Base-by-base conservation (phyloP, 108 stramenopile genomes). In the Aureococcus anophagefferens region DNA sequence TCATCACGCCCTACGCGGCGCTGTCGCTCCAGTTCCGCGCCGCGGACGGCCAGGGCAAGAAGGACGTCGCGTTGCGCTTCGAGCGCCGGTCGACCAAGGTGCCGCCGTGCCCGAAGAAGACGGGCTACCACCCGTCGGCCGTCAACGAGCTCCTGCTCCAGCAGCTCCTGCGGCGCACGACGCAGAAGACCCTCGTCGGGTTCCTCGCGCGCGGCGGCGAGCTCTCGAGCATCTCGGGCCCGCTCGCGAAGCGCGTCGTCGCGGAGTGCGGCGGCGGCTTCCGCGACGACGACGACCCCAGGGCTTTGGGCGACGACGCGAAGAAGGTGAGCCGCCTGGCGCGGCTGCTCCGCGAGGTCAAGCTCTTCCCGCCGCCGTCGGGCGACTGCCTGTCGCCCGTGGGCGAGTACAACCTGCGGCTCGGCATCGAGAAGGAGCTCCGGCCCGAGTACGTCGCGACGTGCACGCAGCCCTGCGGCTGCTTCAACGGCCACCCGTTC, bases 341-440 rank as follows among this genome's bases (percentile, higher is more conserved):
- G 51, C 51, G 51, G 70, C 76, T 96, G 64, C 79, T 95, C 35
- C 76, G 89, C 33, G 86, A 81, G 30, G 81, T 89, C 7, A 76
- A 75, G 35, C 77, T 87, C 68, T 94, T 95, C 86, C 89, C 90
- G 74, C 82, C 89, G 34, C 96, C 94, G 14, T 91, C 93, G 76
- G 95, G 91, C 51, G 80, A 73, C 21, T 96, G 96, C 75, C 79
- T 98, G 35, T 84, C 84, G 35, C 95, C 95, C 0, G 84, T 94
- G 68, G 96, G 96, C 33, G 96, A 98, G 76, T 98, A 98, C 86
- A 98, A 98, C 76, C 80, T 98, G 35, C 91, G 90, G 70, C 87
- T 98, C 33, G 96, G 96, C 46, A 93, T 98, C 74, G 87, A 85
- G 29, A 95, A 96, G 75, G 94, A 95, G 35, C 70, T 93, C 37